Percentiles rank a stretch among this genome's conserved stretches.
Evolutionary conservation across 2,329 filamentous ascomycete genomes (phyloP).

Genomic region (Trichoderma hamatum): DNA sequence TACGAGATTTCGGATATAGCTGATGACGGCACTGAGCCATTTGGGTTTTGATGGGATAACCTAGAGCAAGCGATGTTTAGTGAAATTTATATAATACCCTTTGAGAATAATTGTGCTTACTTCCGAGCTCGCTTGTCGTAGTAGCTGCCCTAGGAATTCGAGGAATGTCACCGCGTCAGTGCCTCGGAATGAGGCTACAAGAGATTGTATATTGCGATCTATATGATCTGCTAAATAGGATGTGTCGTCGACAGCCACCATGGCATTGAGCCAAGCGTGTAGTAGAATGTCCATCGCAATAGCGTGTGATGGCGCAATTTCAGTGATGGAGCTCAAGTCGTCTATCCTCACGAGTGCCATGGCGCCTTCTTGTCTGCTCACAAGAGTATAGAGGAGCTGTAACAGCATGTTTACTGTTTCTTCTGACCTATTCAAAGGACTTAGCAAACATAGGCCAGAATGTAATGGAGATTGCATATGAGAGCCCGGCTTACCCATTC

Average conservation of each 20-base stretch:
- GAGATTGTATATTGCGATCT: slow-evolving; percentile 49
- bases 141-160: slow-evolving; percentile 56
- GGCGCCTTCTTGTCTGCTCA: slow-evolving; percentile 56
- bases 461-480: background rate
- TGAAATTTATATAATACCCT: background rate
- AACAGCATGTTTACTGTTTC: slow-evolving; percentile 58
- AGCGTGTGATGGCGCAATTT: slow-evolving; percentile 58
- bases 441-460: background rate
- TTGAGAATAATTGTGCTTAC: slow-evolving; percentile 42
- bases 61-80: slow-evolving; percentile 39
- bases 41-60: slow-evolving; percentile 51
- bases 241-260: slow-evolving; percentile 39
- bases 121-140: slow-evolving; percentile 52
- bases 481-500: slow-evolving; percentile 49
- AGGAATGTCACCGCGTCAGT: slow-evolving; percentile 65
- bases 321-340: slow-evolving; percentile 58
- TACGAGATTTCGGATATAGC: slow-evolving; percentile 57
- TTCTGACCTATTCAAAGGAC: slow-evolving; percentile 45
- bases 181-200: slow-evolving; percentile 58
- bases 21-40: slow-evolving; percentile 56
- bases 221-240: slow-evolving; percentile 46
- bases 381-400: slow-evolving; percentile 60
- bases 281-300: slow-evolving; percentile 59
- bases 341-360: slow-evolving; percentile 51
- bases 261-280: slow-evolving; percentile 59